phyloP scores from a whole-genome alignment of 225 moss, liverwort and hornwort genomes.

The Sphagnum tenellum region DNA sequence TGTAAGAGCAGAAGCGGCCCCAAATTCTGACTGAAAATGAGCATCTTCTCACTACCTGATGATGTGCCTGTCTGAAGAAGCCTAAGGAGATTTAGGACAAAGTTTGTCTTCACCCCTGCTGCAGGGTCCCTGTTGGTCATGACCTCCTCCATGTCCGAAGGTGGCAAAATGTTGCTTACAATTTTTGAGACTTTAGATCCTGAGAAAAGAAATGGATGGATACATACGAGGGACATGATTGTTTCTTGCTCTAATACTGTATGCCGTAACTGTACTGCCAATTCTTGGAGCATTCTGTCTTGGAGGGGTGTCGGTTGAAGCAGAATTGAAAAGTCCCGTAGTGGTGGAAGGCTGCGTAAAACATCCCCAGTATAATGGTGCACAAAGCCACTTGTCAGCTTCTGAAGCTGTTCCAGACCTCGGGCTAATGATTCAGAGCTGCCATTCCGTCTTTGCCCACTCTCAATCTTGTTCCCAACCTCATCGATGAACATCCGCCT shows the following conservation, averaged over 20 bases:
- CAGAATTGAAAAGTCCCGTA: constrained; percentile 78
- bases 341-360: constrained; percentile 55
- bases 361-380: constrained; percentile 84
- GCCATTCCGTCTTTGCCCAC: constrained; percentile 52
- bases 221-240: constrained; percentile 58
- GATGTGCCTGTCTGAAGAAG: constrained; percentile 13
- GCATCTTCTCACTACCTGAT: constrained; percentile 54
- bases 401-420: constrained; percentile 60
- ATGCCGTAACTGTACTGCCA: constrained; percentile 22
- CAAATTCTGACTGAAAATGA: constrained; percentile 85
- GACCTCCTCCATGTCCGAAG: constrained; percentile 37
- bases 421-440: constrained; percentile 39
- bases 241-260: constrained; percentile 67
- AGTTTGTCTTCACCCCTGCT: constrained; percentile 79
- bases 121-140: constrained; percentile 37
- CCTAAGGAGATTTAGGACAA: constrained; percentile 65
- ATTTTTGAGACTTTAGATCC: constrained; percentile 32
- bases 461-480: constrained; percentile 78
- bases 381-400: constrained; percentile 69
- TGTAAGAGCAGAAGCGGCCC: constrained; percentile 56
- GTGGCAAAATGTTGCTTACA: constrained; percentile 26
- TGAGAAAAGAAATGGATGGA: constrained; percentile 55
- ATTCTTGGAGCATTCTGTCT: constrained; percentile 32
- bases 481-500: constrained; percentile 77
- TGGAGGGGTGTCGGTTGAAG: constrained; percentile 69